Base-by-base conservation (phyloP, 805 yeast species). In the Ogataea thermomethanolica region DNA sequence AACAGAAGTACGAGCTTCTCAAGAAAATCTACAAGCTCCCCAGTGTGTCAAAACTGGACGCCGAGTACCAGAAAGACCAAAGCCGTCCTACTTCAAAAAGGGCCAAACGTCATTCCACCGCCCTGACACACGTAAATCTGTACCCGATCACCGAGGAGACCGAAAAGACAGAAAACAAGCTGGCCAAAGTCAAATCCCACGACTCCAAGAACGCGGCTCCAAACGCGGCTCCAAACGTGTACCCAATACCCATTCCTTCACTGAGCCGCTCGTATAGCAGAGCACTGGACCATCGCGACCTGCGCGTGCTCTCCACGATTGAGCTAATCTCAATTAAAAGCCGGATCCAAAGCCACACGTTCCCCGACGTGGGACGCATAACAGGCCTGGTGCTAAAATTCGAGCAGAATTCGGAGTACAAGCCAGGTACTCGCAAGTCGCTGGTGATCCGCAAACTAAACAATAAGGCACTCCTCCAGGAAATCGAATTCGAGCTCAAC, bases 11-110 rank as follows among this genome's bases (percentile, higher is more conserved):
- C 35, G 52, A 54, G 25, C 30, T 48, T 5, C 29, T 53, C 20
- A 58, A 55, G 37, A 33, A 24, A 13, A 27, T 56, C 3, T 55
- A 56, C 29, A 58, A 50, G 32, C 46, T 58, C 20, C 63, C 62
- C 7, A 57, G 62, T 38, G 45, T 57, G 5, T 49, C 58, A 0
- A 51, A 54, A 23, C 33, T 58, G 24, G 46, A 46, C 17, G 43
- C 39, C 14, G 46, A 47, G 17, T 28, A 43, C 12, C 28, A 25
- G 21, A 24, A 33, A 25, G 35, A 33, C 4, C 22, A 33, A 3
- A 7, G 25, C 21, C 27, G 24, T 5, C 12, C 33, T 4, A 14
- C 31, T 5, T 12, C 36, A 15, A 38, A 27, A 27, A 15, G 29
- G 5, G 21, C 37, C 2, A 32, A 25, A 22, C 25, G 42, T 10